A percentile compares a stretch with the other conserved stretches of the same genome.
These are phyloP conservation scores for Vaccinium myrtillus DNA, from an alignment of 148 eudicot genomes.

Conservation along the genomic window DNA sequence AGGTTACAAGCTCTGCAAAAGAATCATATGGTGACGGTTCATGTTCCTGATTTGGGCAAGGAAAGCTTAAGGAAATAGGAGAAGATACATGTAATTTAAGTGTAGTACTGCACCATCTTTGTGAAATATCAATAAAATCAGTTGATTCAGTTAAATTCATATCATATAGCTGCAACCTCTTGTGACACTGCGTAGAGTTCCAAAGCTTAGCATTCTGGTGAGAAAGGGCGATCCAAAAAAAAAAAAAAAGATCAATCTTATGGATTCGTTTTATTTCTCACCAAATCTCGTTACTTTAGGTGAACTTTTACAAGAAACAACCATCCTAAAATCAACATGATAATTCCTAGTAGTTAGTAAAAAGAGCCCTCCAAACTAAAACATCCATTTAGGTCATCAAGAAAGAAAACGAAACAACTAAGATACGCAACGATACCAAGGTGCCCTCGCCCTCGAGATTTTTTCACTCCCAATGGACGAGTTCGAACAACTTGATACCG, in stretches of 20 bases:
- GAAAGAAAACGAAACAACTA: neutral
- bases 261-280: neutral
- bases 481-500: too few relatives aligned
- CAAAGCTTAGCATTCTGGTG: neutral
- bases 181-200: neutral
- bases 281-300: neutral
- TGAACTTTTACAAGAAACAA: neutral
- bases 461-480: too few relatives aligned
- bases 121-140: neutral
- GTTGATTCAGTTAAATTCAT: neutral
- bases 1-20: constrained; percentile 41
- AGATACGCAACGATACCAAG: too few relatives aligned
- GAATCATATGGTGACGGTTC: constrained; percentile 37
- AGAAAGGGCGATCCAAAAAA: neutral
- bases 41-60: neutral
- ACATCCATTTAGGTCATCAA: neutral
- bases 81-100: neutral
- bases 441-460: too few relatives aligned
- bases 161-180: neutral
- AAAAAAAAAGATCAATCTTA: too few relatives aligned
- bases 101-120: neutral
- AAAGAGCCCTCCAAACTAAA: neutral
- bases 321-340: neutral
- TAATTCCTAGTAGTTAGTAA: neutral
- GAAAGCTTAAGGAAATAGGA: neutral